These are phyloP conservation scores for Phalaenopsis aphrodite DNA, from an alignment of 106 monocot species.

Conservation along the genomic window DNA sequence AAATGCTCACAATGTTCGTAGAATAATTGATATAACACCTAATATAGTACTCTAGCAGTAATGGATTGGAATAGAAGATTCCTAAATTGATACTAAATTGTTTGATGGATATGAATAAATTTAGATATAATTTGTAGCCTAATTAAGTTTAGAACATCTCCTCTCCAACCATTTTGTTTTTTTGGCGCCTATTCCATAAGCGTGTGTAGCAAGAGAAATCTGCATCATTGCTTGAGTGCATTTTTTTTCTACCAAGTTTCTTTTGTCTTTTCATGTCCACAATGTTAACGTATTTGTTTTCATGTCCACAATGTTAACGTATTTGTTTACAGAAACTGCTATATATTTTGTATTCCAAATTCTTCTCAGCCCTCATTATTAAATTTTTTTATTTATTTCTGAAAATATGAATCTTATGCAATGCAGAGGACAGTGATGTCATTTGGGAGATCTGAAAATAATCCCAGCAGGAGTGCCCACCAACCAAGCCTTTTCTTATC, in stretches of 20 bases:
- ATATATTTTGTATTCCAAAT: too few species aligned
- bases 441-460: constrained; percentile 1
- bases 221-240: neutral
- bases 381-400: neutral
- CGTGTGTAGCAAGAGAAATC: neutral
- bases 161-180: too few species aligned
- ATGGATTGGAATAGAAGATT: too few species aligned
- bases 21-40: too few species aligned
- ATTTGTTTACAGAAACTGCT: neutral
- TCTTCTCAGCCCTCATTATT: neutral
- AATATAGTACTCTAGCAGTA: too few species aligned
- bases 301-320: neutral
- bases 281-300: neutral
- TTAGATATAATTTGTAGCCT: too few species aligned
- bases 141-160: too few species aligned
- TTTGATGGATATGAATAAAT: too few species aligned
- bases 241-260: neutral
- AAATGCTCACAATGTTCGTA: too few species aligned
- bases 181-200: too few species aligned
- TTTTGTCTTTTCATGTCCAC: neutral
- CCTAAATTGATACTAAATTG: too few species aligned
- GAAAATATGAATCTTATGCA: neutral
- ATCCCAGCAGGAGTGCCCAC: neutral
- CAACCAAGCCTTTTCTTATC: too few species aligned
- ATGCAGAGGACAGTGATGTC: constrained; percentile 4